A percentile compares a stretch with the other conserved stretches of the same genome.
Conservation (phyloP, 2,329 filamentous ascomycete genomes). For the Pseudocercospora fijiensis region DNA sequence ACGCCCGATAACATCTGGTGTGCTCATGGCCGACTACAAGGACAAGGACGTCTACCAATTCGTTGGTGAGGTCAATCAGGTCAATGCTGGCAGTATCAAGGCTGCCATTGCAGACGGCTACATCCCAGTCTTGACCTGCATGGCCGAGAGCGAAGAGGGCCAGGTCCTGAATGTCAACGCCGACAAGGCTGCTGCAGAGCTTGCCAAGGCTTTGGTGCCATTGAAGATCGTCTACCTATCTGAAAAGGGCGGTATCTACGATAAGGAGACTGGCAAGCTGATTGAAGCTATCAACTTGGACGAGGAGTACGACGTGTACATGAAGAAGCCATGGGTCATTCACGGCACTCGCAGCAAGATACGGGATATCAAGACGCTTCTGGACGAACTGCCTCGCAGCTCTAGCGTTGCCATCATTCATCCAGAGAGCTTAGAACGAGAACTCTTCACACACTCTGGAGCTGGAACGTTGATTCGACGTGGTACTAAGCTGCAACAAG, state of each 20-base stretch:
- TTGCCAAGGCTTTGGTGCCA: constrained; percentile 84
- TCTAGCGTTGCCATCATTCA: constrained; percentile 98
- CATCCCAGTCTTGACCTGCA: constrained; percentile 89
- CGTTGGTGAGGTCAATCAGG: constrained; percentile 91
- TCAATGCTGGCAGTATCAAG: constrained; percentile 88
- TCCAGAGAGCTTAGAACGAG: constrained; percentile 91
- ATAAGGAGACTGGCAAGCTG: constrained; percentile 89
- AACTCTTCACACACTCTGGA: constrained; percentile 93
- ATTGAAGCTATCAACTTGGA: constrained; percentile 97
- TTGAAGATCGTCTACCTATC: constrained; percentile 98
- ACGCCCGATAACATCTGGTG: constrained; percentile 82
- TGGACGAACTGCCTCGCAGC: constrained; percentile 82
- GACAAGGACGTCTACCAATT: constrained; percentile 95
- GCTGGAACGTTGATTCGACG: constrained; percentile 89
- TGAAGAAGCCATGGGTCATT: constrained; percentile 91
- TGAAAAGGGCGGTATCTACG: constrained; percentile 94
- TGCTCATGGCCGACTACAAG: constrained; percentile 90
- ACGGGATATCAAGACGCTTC: constrained; percentile 90
- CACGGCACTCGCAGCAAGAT: constrained; percentile 97
- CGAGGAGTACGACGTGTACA: constrained; percentile 89
- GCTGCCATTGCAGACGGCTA: constrained; percentile 87
- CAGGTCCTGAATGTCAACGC: constrained; percentile 97
- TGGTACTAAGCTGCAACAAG: constrained; percentile 82
- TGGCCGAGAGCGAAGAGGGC: constrained; percentile 89
- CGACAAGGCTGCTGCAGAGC: constrained; percentile 90